These are phyloP conservation scores for Cladophialophora exuberans DNA, from an alignment of 2,329 filamentous ascomycete species.

Conservation along the genomic window DNA sequence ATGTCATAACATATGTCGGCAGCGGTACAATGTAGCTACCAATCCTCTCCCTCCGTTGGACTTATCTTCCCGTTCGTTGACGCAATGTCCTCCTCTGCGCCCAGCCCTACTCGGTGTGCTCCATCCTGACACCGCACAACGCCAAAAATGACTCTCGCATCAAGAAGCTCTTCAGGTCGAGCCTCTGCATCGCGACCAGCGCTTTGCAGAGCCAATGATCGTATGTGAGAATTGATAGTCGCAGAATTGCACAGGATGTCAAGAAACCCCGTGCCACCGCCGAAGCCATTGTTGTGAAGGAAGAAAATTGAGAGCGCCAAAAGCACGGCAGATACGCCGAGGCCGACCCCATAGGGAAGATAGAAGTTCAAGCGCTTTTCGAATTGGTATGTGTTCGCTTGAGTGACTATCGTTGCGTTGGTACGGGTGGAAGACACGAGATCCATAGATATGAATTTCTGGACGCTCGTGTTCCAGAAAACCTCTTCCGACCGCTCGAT, in stretches of 20 bases:
- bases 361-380: constrained; percentile 2
- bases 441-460: not conserved
- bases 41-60: too few relatives aligned
- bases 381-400: not conserved
- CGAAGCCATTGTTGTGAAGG: not conserved
- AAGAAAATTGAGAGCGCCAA: constrained; percentile 4
- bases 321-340: not conserved
- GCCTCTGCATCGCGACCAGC: constrained; percentile 2
- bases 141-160: not conserved
- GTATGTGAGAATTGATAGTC: not conserved
- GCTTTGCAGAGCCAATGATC: constrained; percentile 1
- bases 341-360: not conserved
- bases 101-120: not conserved
- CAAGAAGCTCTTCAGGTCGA: not conserved
- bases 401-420: not conserved
- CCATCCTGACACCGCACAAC: not conserved
- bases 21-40: too few relatives aligned
- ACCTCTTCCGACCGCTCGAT: not conserved
- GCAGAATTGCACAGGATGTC: constrained; percentile 4
- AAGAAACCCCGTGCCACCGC: not conserved
- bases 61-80: not conserved
- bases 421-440: not conserved
- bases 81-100: not conserved
- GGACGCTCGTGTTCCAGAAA: constrained; percentile 1
- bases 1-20: too few relatives aligned